These are phyloP conservation scores for Citrus unshiu DNA, from an alignment of 345 rosid species.

Conservation along the genomic window DNA sequence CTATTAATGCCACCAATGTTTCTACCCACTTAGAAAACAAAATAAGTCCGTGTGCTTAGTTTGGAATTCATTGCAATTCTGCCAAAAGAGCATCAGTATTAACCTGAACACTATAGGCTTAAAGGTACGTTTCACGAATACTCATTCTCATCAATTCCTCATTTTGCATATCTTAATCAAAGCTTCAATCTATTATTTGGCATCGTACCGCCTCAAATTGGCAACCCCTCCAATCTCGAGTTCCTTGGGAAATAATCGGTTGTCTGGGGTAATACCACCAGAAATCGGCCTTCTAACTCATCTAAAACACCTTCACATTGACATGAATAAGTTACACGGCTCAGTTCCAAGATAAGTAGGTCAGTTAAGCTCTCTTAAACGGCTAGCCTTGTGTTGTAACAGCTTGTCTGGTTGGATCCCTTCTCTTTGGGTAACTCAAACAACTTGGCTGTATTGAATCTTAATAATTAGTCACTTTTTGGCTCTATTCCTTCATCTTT, in stretches of 20 bases:
- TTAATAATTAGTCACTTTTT: no score
- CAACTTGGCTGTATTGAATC: no score
- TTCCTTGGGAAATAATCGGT: constrained; percentile 8
- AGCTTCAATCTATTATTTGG: constrained; percentile 13
- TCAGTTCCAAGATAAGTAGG: no score
- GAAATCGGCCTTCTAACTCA: constrained; percentile 18
- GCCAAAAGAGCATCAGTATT: not conserved
- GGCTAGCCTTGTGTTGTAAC: no score
- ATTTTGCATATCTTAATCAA: constrained; percentile 21
- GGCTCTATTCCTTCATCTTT: no score
- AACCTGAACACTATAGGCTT: constrained; percentile 19
- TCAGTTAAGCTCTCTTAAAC: no score
- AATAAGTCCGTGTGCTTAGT: constrained; percentile 6
- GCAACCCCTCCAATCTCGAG: constrained; percentile 15
- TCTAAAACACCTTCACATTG: no score
- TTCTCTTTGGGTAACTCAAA: no score
- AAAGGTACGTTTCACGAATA: constrained; percentile 20
- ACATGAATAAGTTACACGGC: no score
- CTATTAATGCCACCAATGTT: no score
- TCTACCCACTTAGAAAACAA: no score
- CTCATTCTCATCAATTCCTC: constrained; percentile 21
- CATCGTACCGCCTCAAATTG: not conserved
- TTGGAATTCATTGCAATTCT: constrained; percentile 17
- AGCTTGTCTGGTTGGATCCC: no score
- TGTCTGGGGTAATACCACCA: constrained; percentile 5